Percentiles rank a stretch among this genome's conserved stretches.
Conservation (phyloP, 2,329 filamentous ascomycete species). For the Stachybotrys echinatus region DNA sequence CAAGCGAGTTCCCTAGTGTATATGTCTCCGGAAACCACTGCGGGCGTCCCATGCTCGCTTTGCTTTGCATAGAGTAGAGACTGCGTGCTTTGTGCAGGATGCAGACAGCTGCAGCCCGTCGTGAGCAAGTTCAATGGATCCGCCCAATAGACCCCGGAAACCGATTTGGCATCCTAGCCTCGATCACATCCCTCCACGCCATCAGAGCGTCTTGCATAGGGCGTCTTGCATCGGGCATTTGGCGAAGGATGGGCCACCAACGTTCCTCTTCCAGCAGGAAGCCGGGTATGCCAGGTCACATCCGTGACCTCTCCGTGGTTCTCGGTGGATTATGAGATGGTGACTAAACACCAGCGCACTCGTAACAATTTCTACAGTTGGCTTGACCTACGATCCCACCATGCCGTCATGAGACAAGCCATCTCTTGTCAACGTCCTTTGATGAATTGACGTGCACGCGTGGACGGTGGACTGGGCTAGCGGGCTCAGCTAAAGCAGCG, state of each 20-base stretch:
- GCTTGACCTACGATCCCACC: background rate
- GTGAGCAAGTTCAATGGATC: background rate
- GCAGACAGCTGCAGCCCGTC: background rate
- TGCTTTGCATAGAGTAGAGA: background rate
- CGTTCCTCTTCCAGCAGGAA: background rate
- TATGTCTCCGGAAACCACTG: background rate
- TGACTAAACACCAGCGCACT: background rate
- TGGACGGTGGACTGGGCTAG: background rate
- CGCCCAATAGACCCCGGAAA: background rate
- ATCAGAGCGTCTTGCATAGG: too few relatives aligned
- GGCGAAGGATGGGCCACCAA: too few relatives aligned
- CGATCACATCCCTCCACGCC: background rate
- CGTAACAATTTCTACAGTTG: background rate
- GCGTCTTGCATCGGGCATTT: background rate
- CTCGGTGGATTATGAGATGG: background rate
- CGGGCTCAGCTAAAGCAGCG: background rate
- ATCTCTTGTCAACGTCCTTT: slow-evolving; percentile 12
- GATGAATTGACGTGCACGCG: background rate
- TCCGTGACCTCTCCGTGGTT: background rate
- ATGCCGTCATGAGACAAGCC: slow-evolving; percentile 21
- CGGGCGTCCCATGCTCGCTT: background rate
- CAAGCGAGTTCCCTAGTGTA: too few relatives aligned
- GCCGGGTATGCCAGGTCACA: background rate
- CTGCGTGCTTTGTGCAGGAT: background rate
- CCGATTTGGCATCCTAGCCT: background rate